These are phyloP conservation scores for Talaromyces sp. DNA, from an alignment of 2,329 filamentous ascomycete species.

Conservation along the genomic window DNA sequence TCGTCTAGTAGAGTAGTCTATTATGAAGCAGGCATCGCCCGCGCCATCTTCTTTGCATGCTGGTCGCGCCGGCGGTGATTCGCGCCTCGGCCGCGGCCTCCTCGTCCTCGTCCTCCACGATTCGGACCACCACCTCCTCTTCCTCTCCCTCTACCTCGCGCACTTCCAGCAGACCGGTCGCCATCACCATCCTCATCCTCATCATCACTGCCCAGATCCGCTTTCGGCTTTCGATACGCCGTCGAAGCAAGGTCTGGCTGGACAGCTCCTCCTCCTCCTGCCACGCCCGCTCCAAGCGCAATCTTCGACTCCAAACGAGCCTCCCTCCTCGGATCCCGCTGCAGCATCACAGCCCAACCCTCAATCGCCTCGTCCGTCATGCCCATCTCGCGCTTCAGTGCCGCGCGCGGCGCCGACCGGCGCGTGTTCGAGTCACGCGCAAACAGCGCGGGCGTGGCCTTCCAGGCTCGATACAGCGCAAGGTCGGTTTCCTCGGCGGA, in stretches of 20 bases:
- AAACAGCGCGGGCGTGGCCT: constrained; percentile 60
- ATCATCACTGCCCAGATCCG: constrained; percentile 41
- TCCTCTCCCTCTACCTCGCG: constrained; percentile 36
- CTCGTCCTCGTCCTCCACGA: constrained; percentile 41
- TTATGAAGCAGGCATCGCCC: neutral
- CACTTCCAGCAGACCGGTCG: constrained; percentile 16
- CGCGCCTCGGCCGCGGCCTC: constrained; percentile 52
- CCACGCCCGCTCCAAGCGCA: constrained; percentile 55
- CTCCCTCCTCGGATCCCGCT: constrained; percentile 63
- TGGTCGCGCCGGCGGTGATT: constrained; percentile 81
- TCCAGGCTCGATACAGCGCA: constrained; percentile 66
- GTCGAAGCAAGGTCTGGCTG: constrained; percentile 62
- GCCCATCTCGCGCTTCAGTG: constrained; percentile 67
- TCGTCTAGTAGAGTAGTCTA: neutral
- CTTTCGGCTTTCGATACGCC: constrained; percentile 49
- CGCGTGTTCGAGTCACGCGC: constrained; percentile 65
- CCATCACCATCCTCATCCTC: constrained; percentile 16
- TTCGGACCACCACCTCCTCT: constrained; percentile 39
- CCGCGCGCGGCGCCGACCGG: constrained; percentile 54
- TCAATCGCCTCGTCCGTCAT: constrained; percentile 94
- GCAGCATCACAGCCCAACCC: constrained; percentile 86
- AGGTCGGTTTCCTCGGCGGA: constrained; percentile 32
- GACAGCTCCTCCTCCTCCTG: constrained; percentile 18
- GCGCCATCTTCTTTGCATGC: constrained; percentile 55
- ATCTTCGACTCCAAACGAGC: constrained; percentile 66